Base-by-base conservation (phyloP, 108 stramenopile species). In the Conticribra guillardii region DNA sequence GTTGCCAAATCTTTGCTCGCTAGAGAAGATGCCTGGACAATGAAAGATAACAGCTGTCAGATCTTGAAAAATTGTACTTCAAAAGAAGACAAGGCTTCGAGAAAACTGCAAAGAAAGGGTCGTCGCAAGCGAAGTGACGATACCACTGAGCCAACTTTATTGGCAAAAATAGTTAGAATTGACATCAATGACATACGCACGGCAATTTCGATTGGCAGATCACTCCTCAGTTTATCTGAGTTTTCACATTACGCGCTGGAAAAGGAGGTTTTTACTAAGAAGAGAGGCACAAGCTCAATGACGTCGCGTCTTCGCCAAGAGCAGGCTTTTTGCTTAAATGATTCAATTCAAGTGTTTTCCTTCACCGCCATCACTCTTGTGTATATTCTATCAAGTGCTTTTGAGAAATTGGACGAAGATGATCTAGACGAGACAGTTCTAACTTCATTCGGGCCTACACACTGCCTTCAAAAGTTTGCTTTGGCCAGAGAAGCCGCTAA, bases 371-470 rank as follows among this genome's bases (percentile, higher is more conserved):
- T 31, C 15, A 60, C 22, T 14, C 48, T 73, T 14, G 23, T 41
- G 32, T 48, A 73, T 23, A 73, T 79, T 51, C 48, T 68, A 60
- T 73, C 60, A 2, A 46, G 60, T 11, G 28, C 34, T 29, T 41
- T 73, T 33, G 57, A 72, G 16, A 68, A 54, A 17, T 21, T 73
- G 41, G 77, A 73, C 32, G 77, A 79, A 54, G 77, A 79, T 29
- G 77, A 79, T 54, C 47, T 79, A 30, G 77, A 67, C 23, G 65
- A 73, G 17, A 50, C 59, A 2, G 56, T 73, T 29, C n/a, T 17
- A 8, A 57, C 55, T 8, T 29, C 62, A 30, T 29, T 52, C 30
- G 62, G 62, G 8, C 67, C 75, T 17, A 55, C 53, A 21, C 19
- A 27, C 0, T 54, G 53, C 17, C 67, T 69, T 24, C 59, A 69